Percentiles rank a stretch among this genome's conserved stretches.
Evolutionary conservation across 805 yeast genomes (phyloP).

Genomic region (Schizosaccharomyces octosporus): DNA sequence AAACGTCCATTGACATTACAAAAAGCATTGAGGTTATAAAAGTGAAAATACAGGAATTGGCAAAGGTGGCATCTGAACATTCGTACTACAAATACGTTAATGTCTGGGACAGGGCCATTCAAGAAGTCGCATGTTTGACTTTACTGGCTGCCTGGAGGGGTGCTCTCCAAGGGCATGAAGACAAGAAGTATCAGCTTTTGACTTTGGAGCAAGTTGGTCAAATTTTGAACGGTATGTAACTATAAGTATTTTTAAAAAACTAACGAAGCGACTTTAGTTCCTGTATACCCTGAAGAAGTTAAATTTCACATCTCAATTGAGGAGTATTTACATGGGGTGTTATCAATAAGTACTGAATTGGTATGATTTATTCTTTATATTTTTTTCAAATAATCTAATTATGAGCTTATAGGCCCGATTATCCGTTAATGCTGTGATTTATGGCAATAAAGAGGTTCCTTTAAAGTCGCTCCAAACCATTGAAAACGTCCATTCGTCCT

Average conservation of each 20-base stretch:
- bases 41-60: slow-evolving; percentile 1
- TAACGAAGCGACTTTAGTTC: not conserved
- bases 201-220: slow-evolving; percentile 3
- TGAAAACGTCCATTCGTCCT: slow-evolving; percentile 11
- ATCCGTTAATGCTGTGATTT: slow-evolving; percentile 11
- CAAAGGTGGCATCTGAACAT: slow-evolving; percentile 2
- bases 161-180: not conserved
- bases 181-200: not conserved
- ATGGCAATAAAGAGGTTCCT: slow-evolving; percentile 6
- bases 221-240: not conserved
- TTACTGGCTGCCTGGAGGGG: slow-evolving; percentile 5
- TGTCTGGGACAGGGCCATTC: slow-evolving; percentile 5
- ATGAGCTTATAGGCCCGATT: slow-evolving; percentile 7
- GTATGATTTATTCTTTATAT: not conserved
- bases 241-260: not conserved
- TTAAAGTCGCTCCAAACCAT: slow-evolving; percentile 7
- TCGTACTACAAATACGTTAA: slow-evolving; percentile 6
- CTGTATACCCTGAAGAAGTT: slow-evolving; percentile 1
- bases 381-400: not conserved
- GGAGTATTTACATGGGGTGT: slow-evolving; percentile 12
- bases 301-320: slow-evolving; percentile 8
- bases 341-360: slow-evolving; percentile 11
- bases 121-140: slow-evolving; percentile 4
- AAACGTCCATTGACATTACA: not conserved
- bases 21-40: not conserved